Percentiles rank a stretch among this genome's conserved stretches.
Evolutionary conservation across 208 protist species (phyloP).

Genomic region (Tritrichomonas musculus): DNA sequence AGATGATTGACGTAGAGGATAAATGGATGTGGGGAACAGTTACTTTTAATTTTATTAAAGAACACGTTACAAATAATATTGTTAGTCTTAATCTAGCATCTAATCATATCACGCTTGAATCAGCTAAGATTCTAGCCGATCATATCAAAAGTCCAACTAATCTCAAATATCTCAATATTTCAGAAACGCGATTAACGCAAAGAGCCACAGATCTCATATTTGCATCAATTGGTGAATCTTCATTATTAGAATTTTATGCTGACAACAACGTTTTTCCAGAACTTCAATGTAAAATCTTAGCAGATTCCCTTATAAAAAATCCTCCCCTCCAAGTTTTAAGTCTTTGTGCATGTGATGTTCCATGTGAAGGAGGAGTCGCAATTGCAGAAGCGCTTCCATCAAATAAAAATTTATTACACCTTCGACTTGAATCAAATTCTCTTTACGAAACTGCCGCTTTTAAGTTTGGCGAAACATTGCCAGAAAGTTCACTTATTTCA

Average conservation of each 20-base stretch:
- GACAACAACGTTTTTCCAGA: neutral
- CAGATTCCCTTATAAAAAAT: neutral
- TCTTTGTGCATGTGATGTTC: neutral
- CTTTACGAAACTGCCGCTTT: neutral
- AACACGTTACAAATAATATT: neutral
- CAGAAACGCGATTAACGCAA: neutral
- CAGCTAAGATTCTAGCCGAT: neutral
- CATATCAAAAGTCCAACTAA: neutral
- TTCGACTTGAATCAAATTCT: neutral
- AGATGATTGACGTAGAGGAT: too few species aligned
- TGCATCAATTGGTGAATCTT: neutral
- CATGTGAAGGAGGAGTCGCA: neutral
- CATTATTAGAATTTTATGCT: conserved; percentile 17
- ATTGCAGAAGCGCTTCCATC: neutral
- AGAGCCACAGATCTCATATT: neutral
- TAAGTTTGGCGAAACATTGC: neutral
- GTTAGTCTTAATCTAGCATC: neutral
- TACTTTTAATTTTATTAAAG: neutral
- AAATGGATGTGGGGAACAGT: neutral
- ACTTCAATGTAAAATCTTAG: neutral
- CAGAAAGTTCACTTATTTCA: neutral
- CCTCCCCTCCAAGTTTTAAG: neutral
- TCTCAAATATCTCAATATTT: neutral
- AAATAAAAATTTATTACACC: neutral
- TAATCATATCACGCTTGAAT: neutral